Evolutionary conservation across 805 yeast species (phyloP).

Genomic region (Hermanozyma aechmeae): DNA sequence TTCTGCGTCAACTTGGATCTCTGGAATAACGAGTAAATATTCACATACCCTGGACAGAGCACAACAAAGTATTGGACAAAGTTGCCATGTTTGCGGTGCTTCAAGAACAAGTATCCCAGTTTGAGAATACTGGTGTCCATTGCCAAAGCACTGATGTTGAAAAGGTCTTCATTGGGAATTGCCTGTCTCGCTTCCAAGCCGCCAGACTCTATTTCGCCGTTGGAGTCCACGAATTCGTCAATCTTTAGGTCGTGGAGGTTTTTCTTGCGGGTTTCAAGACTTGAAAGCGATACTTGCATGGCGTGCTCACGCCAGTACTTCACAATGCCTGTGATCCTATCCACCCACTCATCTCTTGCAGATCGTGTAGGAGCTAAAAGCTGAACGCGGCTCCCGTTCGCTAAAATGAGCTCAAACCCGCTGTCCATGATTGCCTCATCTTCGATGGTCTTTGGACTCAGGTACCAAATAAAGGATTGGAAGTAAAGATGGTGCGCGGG

Average conservation of each 20-base stretch:
- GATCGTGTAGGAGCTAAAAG: conserved; percentile 46
- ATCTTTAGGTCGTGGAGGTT: conserved; percentile 42
- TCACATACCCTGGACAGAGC: conserved; percentile 60
- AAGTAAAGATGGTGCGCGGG: conserved; percentile 16
- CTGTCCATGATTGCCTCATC: conserved; percentile 32
- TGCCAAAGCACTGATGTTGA: conserved; percentile 49
- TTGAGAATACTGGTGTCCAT: conserved; percentile 50
- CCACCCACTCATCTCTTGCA: conserved; percentile 61
- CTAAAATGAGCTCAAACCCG: conserved; percentile 42
- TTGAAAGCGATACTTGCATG: background rate
- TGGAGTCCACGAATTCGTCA: conserved; percentile 49
- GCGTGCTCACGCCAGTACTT: conserved; percentile 49
- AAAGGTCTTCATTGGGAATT: conserved; percentile 21
- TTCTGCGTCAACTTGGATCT: conserved; percentile 39
- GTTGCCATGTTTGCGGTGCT: conserved; percentile 57
- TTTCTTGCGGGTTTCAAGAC: no score
- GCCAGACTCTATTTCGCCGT: conserved; percentile 28
- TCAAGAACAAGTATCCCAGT: conserved; percentile 63
- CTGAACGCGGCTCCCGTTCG: conserved; percentile 36
- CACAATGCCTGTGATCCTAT: conserved; percentile 31
- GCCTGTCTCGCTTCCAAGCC: background rate
- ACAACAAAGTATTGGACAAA: conserved; percentile 56
- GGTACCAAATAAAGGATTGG: conserved; percentile 22
- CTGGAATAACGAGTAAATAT: conserved; percentile 43
- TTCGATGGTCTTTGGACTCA: conserved; percentile 12